A percentile compares a stretch with the other conserved stretches of the same genome.
phyloP scores from a whole-genome alignment of 345 rosid genomes.

The Pelargonium nanum region DNA sequence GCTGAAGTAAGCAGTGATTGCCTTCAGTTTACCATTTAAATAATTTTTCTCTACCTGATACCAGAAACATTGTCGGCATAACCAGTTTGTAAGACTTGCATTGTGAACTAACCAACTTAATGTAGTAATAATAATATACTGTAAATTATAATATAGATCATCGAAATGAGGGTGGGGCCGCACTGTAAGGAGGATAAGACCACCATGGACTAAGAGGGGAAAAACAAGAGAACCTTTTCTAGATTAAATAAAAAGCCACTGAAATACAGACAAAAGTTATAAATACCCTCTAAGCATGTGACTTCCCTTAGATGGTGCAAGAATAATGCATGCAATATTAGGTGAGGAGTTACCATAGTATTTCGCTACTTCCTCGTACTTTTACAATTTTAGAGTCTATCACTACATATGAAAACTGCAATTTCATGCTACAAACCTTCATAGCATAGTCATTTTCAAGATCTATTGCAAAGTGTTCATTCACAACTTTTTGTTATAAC shows the following conservation, averaged over 20 bases:
- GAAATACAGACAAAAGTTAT: neutral
- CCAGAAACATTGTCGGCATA: too few species aligned
- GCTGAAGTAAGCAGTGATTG: slow-evolving; percentile 70
- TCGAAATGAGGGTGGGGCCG: neutral
- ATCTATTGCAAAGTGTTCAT: neutral
- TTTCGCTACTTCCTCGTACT: too few species aligned
- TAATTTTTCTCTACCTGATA: slow-evolving; percentile 76
- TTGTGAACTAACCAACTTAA: too few species aligned
- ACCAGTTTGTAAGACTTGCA: too few species aligned
- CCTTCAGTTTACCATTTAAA: slow-evolving; percentile 79
- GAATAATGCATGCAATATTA: neutral
- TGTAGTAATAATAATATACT: neutral
- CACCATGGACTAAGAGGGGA: too few species aligned
- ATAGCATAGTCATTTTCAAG: too few species aligned
- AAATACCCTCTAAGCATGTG: neutral
- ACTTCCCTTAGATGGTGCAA: neutral
- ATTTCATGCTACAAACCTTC: too few species aligned
- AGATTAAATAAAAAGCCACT: neutral
- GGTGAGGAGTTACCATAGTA: too few species aligned
- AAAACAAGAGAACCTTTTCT: neutral
- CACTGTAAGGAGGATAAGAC: too few species aligned
- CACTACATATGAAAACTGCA: too few species aligned
- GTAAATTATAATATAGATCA: neutral
- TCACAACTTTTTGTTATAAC: neutral
- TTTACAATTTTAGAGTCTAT: too few species aligned